phyloP scores from a whole-genome alignment of 1,284 basidiomycete species.

The Afroboletus lepidellus region DNA sequence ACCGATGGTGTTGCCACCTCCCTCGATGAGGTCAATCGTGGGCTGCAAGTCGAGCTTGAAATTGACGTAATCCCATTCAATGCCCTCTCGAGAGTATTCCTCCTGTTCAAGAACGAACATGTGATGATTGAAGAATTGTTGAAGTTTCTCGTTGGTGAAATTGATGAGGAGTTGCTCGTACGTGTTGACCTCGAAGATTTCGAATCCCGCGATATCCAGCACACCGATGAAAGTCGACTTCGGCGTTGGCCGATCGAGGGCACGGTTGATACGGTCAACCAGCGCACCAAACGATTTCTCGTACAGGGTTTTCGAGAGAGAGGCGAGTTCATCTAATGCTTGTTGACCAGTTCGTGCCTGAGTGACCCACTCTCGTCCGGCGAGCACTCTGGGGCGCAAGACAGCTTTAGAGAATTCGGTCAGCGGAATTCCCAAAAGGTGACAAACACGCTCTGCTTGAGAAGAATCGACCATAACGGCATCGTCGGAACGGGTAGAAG shows the following conservation, averaged over 20 bases:
- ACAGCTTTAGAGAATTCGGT: constrained; percentile 89
- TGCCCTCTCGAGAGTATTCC: constrained; percentile 95
- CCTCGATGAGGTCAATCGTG: constrained; percentile 97
- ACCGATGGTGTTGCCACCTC: constrained; percentile 72
- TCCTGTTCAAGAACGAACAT: constrained; percentile 99
- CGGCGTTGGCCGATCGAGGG: constrained; percentile 87
- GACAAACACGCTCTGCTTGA: constrained; percentile 88
- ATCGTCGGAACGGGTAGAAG: constrained; percentile 82
- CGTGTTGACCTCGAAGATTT: constrained; percentile 89
- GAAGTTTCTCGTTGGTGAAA: constrained; percentile 96
- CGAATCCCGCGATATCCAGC: constrained; percentile 98
- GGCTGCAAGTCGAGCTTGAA: constrained; percentile 98
- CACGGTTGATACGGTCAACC: constrained; percentile 94
- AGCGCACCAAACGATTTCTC: constrained; percentile 95
- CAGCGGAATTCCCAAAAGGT: constrained; percentile 90
- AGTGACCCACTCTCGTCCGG: constrained; percentile 96
- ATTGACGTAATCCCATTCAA: constrained; percentile 99
- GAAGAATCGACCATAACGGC: constrained; percentile 82
- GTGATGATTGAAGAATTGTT: constrained; percentile 99
- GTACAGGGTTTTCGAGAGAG: constrained; percentile 95
- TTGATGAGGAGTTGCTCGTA: constrained; percentile 99
- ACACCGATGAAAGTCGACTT: constrained; percentile 98
- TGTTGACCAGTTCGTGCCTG: constrained; percentile 92
- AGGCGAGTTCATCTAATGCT: constrained; percentile 89
- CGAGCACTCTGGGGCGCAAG: constrained; percentile 85